Evolutionary conservation across 176 grass and related monocot species (phyloP).

Genomic region (Eremochloa ophiuroides): DNA sequence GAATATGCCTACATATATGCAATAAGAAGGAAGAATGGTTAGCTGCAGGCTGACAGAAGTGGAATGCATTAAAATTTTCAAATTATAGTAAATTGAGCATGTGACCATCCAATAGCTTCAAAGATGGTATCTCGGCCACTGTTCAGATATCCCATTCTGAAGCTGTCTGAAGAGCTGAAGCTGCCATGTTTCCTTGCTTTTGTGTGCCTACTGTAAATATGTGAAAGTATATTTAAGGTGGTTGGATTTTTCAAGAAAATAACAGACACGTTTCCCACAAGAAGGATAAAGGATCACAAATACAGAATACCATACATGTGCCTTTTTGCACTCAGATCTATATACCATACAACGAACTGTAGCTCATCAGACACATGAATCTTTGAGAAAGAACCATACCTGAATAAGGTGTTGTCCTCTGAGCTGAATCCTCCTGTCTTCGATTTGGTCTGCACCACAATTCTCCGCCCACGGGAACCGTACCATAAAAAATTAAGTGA

Average conservation of each 20-base stretch:
- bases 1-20: neutral
- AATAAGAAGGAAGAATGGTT: neutral
- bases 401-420: too few species aligned
- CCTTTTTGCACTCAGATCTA: conserved; percentile 13
- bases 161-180: conserved; percentile 84
- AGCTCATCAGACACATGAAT: too few species aligned
- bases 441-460: too few species aligned
- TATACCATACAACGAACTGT: too few species aligned
- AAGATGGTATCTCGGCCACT: conserved; percentile 91
- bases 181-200: conserved; percentile 82
- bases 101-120: conserved; percentile 58
- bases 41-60: conserved; percentile 68
- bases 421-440: too few species aligned
- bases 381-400: too few species aligned
- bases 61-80: conserved; percentile 74
- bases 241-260: conserved; percentile 4
- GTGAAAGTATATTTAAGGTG: conserved; percentile 6
- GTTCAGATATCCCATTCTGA: conserved; percentile 89
- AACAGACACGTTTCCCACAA: neutral
- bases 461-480: too few species aligned
- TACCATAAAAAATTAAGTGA: too few species aligned
- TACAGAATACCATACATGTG: neutral
- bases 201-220: conserved; percentile 60
- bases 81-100: conserved; percentile 71
- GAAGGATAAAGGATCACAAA: neutral